Base-by-base conservation (phyloP, 208 protist species). In the Trypanosoma cruzi region DNA sequence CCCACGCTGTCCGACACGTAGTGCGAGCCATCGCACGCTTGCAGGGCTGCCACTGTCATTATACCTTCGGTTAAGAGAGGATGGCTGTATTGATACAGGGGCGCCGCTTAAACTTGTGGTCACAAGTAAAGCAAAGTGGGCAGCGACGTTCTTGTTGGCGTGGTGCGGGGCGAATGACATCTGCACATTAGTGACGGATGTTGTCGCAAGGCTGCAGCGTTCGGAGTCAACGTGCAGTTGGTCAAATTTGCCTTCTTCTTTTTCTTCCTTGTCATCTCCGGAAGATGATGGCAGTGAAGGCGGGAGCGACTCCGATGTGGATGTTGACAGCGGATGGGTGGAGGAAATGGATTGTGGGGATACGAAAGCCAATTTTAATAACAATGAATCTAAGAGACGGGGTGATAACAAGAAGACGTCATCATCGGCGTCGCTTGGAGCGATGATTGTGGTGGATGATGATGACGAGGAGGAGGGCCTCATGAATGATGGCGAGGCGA, bases 321-420 rank as follows among this genome's bases (percentile, higher is more conserved):
- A 72, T 54, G 58, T 72, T 24, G 67, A 72, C 32, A 72, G 44
- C 20, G 67, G 67, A 24, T 72, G 67, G 67, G 67, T 72, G 8
- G 67, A 72, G 0, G 67, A 64, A 24, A 28, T 34, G 28, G 26
- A 18, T 13, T 6, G n/a, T n/a, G n/a, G n/a, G n/a, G n/a, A 36
- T 13, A n/a, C 34, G 37, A 22, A 62, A 24, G 16, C 18, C 4
- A 16, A 31, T 18, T 13, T 16, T 28, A 32, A 53, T 53, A 32
- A 49, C 11, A 22, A 6, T 49, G 16, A 49, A 22, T 49, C 16
- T 3, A 49, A 5, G 34, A 24, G 53, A 24, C 4, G 53, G 18
- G 54, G 36, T 34, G 28, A 32, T 60, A 29, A 24, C 22, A 36
- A 36, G 32, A 42, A n/a, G 6, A 24, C 22, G 34, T 54, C 8